Percentiles rank a stretch among this genome's conserved stretches.
Conservation (phyloP, 345 rosid genomes). For the Rhizophora apiculata region DNA sequence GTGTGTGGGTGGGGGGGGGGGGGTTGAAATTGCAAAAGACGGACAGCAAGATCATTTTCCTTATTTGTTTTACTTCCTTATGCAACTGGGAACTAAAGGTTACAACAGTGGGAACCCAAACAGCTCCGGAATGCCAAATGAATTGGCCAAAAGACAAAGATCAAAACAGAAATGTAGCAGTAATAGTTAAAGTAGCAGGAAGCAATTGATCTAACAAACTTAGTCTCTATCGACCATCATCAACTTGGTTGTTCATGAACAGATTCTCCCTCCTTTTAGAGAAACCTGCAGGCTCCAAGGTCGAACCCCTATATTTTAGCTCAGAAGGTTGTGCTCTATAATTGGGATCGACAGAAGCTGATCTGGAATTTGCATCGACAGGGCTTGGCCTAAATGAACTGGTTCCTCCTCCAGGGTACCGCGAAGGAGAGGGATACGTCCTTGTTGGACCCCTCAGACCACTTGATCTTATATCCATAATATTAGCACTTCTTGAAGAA, state of each 20-base stretch:
- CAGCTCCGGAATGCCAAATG: conserved; percentile 12
- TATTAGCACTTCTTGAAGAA: conserved; percentile 54
- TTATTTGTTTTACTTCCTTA: conserved; percentile 12
- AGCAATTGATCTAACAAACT: conserved; percentile 18
- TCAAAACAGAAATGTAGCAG: conserved; percentile 8
- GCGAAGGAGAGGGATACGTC: conserved; percentile 64
- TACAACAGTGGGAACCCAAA: conserved; percentile 27
- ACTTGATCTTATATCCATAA: conserved; percentile 55
- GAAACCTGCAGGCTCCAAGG: conserved; percentile 54
- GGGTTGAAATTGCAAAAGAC: neutral
- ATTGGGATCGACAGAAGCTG: conserved; percentile 49
- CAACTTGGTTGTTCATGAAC: conserved; percentile 52
- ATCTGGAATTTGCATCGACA: conserved; percentile 49
- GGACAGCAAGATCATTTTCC: neutral
- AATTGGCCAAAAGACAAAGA: conserved; percentile 7
- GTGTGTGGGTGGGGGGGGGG: no score
- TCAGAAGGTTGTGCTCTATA: conserved; percentile 52
- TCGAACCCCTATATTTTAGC: conserved; percentile 56
- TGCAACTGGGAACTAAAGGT: conserved; percentile 12
- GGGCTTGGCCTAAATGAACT: conserved; percentile 59
- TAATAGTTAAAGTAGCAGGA: conserved; percentile 2
- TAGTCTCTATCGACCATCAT: conserved; percentile 45
- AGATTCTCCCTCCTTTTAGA: conserved; percentile 62
- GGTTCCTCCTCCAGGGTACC: conserved; percentile 56
- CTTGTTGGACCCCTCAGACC: conserved; percentile 45